phyloP scores from a whole-genome alignment of 331 rosid species.

The Rosa hybrid region DNA sequence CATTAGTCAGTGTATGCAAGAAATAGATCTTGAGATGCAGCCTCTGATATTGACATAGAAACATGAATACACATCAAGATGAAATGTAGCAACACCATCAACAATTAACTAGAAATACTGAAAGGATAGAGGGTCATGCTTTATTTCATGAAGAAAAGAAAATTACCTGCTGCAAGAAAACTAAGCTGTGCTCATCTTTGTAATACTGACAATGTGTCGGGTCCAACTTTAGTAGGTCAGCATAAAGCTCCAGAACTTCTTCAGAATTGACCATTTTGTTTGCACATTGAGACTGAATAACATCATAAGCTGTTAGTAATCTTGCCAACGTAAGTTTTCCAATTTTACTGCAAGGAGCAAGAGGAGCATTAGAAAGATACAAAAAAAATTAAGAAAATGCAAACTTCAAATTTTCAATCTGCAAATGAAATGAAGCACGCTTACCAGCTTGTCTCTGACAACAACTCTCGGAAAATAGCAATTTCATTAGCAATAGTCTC shows the following conservation, averaged over 20 bases:
- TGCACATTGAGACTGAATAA: conserved; percentile 41
- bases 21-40: neutral
- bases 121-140: conserved; percentile 6
- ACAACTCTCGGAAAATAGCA: conserved; percentile 52
- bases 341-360: conserved; percentile 63
- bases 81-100: conserved; percentile 1
- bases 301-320: conserved; percentile 70
- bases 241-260: conserved; percentile 72
- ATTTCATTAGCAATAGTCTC: conserved; percentile 70
- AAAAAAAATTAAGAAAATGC: conserved; percentile 5
- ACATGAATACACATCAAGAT: neutral
- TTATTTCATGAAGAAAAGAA: conserved; percentile 14
- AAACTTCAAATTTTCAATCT: conserved; percentile 16
- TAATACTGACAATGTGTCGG: conserved; percentile 62
- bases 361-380: neutral
- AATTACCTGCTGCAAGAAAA: conserved; percentile 61
- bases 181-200: conserved; percentile 64
- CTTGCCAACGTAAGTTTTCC: conserved; percentile 91
- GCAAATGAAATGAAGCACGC: conserved; percentile 14
- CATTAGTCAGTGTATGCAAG: neutral
- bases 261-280: conserved; percentile 43
- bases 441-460: conserved; percentile 64
- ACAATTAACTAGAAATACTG: neutral
- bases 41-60: neutral
- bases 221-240: conserved; percentile 63